Conservation (phyloP, 2,329 filamentous ascomycete species). For the Cladosporium sp. region DNA sequence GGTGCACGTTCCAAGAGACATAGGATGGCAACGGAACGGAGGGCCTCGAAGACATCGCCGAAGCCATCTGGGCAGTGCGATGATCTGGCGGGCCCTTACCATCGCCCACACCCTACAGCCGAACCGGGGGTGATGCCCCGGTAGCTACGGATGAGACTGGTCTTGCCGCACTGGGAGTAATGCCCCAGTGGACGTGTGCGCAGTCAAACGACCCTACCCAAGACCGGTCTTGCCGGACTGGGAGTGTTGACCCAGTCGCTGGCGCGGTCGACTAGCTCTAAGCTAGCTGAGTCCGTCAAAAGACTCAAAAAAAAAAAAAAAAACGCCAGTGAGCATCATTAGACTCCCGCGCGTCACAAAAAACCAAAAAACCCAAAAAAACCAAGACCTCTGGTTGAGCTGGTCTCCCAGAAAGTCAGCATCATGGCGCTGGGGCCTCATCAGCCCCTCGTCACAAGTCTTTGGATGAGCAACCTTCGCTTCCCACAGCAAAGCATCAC, state of each 20-base stretch:
- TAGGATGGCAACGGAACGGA: neutral
- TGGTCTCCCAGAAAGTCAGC: too few species aligned
- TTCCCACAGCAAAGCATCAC: too few species aligned
- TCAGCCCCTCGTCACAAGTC: neutral
- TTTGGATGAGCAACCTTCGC: too few species aligned
- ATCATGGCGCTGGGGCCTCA: too few species aligned
- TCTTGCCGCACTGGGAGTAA: neutral
- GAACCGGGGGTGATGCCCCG: neutral
- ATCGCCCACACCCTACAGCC: neutral
- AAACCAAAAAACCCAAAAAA: neutral
- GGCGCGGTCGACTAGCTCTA: neutral
- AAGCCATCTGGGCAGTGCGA: neutral
- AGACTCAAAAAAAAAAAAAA: too few species aligned
- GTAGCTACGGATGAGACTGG: neutral
- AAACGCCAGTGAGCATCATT: too few species aligned
- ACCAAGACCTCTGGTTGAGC: neutral
- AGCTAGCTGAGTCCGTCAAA: neutral
- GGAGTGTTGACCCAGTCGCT: neutral
- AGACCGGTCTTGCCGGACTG: too few species aligned
- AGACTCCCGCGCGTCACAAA: neutral
- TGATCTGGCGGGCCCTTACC: too few species aligned
- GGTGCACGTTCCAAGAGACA: neutral
- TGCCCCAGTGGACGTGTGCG: neutral
- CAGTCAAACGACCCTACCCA: neutral
- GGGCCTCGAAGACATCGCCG: neutral